Evolutionary conservation across 2,329 filamentous ascomycete species (phyloP).

Genomic region (Aspergillus fischeri): DNA sequence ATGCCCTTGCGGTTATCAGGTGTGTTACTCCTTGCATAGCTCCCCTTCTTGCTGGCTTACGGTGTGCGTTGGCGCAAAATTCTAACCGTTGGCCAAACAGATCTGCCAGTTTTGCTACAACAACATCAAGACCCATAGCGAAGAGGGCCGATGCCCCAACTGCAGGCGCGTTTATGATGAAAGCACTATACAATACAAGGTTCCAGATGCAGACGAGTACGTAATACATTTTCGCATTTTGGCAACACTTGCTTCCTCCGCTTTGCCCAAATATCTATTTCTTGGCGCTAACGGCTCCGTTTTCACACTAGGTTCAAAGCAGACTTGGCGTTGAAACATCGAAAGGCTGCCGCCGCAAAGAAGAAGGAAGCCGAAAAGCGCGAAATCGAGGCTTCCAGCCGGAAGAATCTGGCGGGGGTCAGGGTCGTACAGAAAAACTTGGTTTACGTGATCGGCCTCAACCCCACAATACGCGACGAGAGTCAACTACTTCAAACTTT

Average conservation of each 20-base stretch:
- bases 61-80: conserved; percentile 9
- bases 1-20: conserved; percentile 97
- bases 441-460: conserved; percentile 94
- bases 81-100: conserved; percentile 44
- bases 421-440: conserved; percentile 97
- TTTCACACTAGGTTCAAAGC: conserved; percentile 44
- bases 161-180: conserved; percentile 95
- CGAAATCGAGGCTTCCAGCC: conserved; percentile 90
- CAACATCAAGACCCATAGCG: conserved; percentile 94
- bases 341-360: conserved; percentile 82
- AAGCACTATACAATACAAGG: conserved; percentile 94
- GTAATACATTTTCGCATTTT: conserved; percentile 32
- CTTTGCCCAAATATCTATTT: background rate
- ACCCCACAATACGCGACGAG: conserved; percentile 86
- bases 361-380: conserved; percentile 96
- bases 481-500: conserved; percentile 79
- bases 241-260: background rate
- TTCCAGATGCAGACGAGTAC: conserved; percentile 91
- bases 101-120: conserved; percentile 99
- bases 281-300: conserved; percentile 19
- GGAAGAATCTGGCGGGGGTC: conserved; percentile 92
- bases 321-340: conserved; percentile 64
- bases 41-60: background rate
- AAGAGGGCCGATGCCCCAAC: conserved; percentile 93
- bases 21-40: conserved; percentile 43